A percentile compares a stretch with the other conserved stretches of the same genome.
phyloP scores from a whole-genome alignment of 306 rosid genomes.

The Albizia julibrissin region DNA sequence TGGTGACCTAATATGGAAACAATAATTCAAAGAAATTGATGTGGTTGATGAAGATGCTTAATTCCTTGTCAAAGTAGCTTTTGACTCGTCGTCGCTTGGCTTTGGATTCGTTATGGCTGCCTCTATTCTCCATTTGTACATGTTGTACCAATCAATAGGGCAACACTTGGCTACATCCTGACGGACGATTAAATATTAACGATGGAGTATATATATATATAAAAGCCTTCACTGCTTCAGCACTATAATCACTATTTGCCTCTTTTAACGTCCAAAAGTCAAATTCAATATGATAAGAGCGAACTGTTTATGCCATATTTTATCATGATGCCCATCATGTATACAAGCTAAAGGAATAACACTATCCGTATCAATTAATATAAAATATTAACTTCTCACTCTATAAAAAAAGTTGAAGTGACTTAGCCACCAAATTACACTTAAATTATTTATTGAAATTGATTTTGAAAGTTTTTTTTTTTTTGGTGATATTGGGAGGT shows the following conservation, averaged over 20 bases:
- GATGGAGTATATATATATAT: too few species aligned
- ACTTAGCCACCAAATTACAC: background rate
- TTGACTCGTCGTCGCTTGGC: conserved; percentile 48
- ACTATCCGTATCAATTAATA: background rate
- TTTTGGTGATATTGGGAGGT: background rate
- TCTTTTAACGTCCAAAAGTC: background rate
- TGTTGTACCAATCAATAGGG: conserved; percentile 18
- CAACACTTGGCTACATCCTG: conserved; percentile 4
- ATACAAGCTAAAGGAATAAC: background rate
- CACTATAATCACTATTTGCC: background rate
- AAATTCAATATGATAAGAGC: background rate
- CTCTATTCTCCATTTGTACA: background rate
- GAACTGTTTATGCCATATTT: background rate
- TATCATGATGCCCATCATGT: background rate
- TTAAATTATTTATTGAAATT: background rate
- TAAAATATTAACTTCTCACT: background rate
- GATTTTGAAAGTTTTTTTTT: background rate
- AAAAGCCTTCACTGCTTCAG: background rate
- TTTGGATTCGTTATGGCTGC: conserved; percentile 30
- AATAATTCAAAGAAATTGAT: conserved; percentile 37
- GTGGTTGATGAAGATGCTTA: conserved; percentile 6
- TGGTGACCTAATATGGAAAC: conserved; percentile 42
- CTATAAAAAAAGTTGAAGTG: background rate
- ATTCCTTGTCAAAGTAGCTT: conserved; percentile 54
- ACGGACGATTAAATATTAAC: conserved; percentile 3